Evolutionary conservation across 768 basidiomycete genomes (phyloP).

Genomic region (Russula sp.): DNA sequence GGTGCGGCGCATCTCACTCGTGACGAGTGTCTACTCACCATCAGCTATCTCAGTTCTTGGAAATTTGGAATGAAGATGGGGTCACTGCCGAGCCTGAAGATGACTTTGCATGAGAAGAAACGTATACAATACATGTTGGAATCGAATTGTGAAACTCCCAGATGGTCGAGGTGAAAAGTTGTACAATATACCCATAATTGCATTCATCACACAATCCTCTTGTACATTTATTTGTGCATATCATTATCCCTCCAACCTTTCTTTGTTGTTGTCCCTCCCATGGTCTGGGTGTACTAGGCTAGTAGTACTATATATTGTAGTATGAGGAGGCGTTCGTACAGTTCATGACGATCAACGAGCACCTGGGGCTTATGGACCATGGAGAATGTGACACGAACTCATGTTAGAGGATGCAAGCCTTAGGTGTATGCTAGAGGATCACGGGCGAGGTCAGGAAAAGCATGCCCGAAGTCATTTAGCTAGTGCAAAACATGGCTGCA

Average conservation of each 20-base stretch:
- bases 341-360: too few relatives aligned
- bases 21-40: background rate
- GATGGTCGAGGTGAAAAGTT: background rate
- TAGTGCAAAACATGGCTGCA: too few relatives aligned
- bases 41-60: slow-evolving; percentile 47
- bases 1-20: slow-evolving; percentile 35
- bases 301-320: background rate
- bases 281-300: background rate
- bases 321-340: too few relatives aligned
- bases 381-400: too few relatives aligned
- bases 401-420: too few relatives aligned
- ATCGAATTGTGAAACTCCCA: background rate
- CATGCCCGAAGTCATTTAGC: too few relatives aligned
- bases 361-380: too few relatives aligned
- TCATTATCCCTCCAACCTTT: slow-evolving; percentile 13
- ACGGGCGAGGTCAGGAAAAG: too few relatives aligned
- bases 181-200: background rate
- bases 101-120: slow-evolving; percentile 17
- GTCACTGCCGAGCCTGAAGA: slow-evolving; percentile 52
- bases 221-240: slow-evolving; percentile 16
- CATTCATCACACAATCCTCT: background rate
- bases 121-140: background rate
- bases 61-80: slow-evolving; percentile 79
- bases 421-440: too few relatives aligned
- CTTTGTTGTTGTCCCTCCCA: background rate